Base-by-base conservation (phyloP, 345 rosid genomes). In the Aethionema arabicum region DNA sequence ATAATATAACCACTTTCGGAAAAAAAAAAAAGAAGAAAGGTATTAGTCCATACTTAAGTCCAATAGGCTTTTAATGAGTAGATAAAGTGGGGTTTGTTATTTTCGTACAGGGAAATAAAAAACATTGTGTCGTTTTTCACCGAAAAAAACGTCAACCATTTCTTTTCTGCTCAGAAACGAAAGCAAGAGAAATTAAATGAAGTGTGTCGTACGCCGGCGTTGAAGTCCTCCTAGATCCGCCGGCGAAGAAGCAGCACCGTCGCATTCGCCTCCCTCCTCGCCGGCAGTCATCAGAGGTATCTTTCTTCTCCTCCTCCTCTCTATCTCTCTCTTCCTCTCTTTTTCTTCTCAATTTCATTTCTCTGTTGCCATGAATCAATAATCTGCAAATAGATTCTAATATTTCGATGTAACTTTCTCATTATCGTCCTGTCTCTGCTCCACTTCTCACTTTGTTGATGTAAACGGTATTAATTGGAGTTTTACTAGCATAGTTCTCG, bases 121-220 rank as follows among this genome's bases (percentile, higher is more conserved):
- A 61, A 56, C 63, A 62, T 3, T 52, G 40, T 48, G 64, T 11
- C 64, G 59, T 69, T 55, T 69, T 5, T 2, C 2, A 46, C 4
- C 0, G 48, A n/a, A 35, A 14, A 46, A 69, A 70, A 47, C 64
- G 59, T n/a, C 68, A 56, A 62, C 52, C 47, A 40, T 48, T 55
- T 61, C n/a, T n/a, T 37, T 5, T 61, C 16, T 44, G 49, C 7
- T 10, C 45, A 48, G 45, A 39, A 45, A 14, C 38, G 16, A 61
- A 49, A 39, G 12, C 12, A 15, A 46, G 15, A 5, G 12, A 4
- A n/a, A n/a, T n/a, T 2, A 12, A 30, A 7, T 8, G 52, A 27
- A 56, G 39, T 57, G 31, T 1, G 27, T 61, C 54, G 21, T 32
- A 41, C 4, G 47, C 74, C 59, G 59, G 63, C 14, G 57, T 5